Evolutionary conservation across 108 stramenopile species (phyloP).

Genomic region (Epipyxis sp.): DNA sequence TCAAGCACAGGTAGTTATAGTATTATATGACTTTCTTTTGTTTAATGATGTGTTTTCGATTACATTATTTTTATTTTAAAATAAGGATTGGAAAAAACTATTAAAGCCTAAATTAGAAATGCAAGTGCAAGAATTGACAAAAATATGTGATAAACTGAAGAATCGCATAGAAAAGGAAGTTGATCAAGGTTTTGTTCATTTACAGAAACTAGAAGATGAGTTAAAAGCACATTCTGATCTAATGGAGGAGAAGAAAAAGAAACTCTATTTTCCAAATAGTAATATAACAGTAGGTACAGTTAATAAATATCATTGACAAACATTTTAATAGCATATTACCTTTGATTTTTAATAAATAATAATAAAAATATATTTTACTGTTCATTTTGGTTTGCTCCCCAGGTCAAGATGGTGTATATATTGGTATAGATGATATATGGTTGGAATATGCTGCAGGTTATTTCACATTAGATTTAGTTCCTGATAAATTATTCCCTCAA

Average conservation of each 20-base stretch:
- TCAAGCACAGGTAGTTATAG: no score
- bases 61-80: no score
- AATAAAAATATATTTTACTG: no score
- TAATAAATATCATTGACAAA: no score
- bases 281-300: conserved; percentile 13
- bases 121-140: not conserved
- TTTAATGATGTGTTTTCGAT: no score
- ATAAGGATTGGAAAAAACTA: conserved; percentile 12
- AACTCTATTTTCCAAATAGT: conserved; percentile 11
- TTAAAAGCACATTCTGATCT: not conserved
- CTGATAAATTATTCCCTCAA: not conserved
- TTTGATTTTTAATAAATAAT: no score
- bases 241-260: not conserved
- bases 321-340: no score
- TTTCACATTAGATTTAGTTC: not conserved
- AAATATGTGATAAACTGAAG: not conserved
- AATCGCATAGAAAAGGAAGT: conserved; percentile 10
- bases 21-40: no score
- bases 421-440: conserved; percentile 19
- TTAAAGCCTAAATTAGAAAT: not conserved
- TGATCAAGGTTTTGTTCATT: not conserved
- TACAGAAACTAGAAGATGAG: conserved; percentile 14
- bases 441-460: not conserved
- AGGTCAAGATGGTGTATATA: conserved; percentile 15
- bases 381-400: no score